These are phyloP conservation scores for Cicer cuneatum DNA, from an alignment of 306 rosid species.

Conservation along the genomic window DNA sequence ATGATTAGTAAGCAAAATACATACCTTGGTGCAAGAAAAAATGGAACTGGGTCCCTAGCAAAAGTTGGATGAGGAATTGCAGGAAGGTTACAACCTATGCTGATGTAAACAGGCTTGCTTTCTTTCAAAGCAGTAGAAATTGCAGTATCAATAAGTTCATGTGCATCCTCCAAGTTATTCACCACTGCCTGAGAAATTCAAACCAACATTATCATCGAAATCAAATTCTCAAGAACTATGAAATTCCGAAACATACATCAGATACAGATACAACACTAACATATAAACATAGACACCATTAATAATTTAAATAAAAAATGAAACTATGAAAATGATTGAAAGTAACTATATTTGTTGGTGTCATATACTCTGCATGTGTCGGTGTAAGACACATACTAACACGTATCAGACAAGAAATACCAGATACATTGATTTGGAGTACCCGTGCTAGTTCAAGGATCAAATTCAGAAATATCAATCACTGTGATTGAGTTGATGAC, in stretches of 20 bases:
- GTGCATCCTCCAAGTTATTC: slow-evolving; percentile 82
- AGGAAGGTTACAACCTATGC: slow-evolving; percentile 77
- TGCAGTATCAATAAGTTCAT: slow-evolving; percentile 82
- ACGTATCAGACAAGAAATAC: no score
- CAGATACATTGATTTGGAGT: no score
- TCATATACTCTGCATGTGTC: no score
- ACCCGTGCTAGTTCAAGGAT: background rate
- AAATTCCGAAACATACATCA: no score
- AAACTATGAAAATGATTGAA: no score
- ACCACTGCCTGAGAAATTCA: slow-evolving; percentile 69
- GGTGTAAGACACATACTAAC: no score
- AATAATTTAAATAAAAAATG: no score
- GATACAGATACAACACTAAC: no score
- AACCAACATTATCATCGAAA: background rate
- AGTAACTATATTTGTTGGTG: no score
- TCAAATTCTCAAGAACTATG: slow-evolving; percentile 1
- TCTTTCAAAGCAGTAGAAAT: slow-evolving; percentile 91
- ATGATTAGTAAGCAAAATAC: slow-evolving; percentile 1
- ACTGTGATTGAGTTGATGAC: background rate
- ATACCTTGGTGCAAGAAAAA: slow-evolving; percentile 72
- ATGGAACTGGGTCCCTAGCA: slow-evolving; percentile 82
- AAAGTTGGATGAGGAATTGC: slow-evolving; percentile 79
- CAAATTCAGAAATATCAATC: background rate
- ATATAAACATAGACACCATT: no score
- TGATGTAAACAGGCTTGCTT: slow-evolving; percentile 87